Evolutionary conservation across 352 stramenopile genomes (phyloP).

Genomic region (Paralagenidium karlingii): DNA sequence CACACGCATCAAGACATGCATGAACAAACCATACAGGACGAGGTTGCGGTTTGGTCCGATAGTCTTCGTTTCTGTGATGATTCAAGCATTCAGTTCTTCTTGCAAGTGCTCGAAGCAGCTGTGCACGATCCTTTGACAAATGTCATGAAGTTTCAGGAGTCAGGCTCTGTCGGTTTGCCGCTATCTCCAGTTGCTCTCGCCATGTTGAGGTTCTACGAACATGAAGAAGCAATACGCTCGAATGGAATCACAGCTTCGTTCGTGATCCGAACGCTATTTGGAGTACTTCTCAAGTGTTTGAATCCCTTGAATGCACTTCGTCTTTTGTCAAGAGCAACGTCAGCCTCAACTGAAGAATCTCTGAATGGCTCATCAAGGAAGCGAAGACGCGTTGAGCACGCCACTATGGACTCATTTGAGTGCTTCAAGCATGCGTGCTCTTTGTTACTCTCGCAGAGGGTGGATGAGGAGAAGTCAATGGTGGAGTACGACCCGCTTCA

Average conservation of each 20-base stretch:
- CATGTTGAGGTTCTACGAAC: too few relatives aligned
- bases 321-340: too few relatives aligned
- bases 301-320: too few relatives aligned
- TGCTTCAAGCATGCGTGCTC: conserved; percentile 19
- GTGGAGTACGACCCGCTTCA: too few relatives aligned
- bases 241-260: too few relatives aligned
- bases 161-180: background rate
- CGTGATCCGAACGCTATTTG: too few relatives aligned
- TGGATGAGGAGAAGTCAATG: conserved; percentile 10
- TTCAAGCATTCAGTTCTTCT: conserved; percentile 6
- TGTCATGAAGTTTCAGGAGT: background rate
- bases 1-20: too few relatives aligned
- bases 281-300: too few relatives aligned
- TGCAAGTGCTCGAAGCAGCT: conserved; percentile 9
- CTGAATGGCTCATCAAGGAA: conserved; percentile 6
- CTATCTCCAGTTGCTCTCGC: background rate
- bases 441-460: conserved; percentile 18
- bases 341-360: background rate
- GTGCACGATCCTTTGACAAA: conserved; percentile 11
- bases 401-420: conserved; percentile 6
- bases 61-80: conserved; percentile 23
- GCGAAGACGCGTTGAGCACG: conserved; percentile 6
- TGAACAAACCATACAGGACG: too few relatives aligned
- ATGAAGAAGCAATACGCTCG: too few relatives aligned
- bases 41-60: conserved; percentile 56